Conservation (phyloP, 768 basidiomycete species). For the Trametes sanguinea region DNA sequence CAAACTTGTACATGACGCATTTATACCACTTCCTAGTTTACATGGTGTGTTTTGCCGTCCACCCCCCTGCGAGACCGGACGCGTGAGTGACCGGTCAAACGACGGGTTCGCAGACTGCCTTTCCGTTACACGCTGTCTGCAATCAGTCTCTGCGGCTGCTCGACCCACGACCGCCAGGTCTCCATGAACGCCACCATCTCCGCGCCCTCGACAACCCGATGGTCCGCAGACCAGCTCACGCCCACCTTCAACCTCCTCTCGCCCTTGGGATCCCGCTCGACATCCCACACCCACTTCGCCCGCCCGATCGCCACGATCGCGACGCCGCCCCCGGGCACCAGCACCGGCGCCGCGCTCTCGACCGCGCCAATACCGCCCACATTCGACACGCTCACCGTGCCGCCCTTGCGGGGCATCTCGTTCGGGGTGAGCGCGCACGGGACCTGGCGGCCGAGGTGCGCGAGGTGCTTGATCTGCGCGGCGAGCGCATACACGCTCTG, state of each 20-base stretch:
- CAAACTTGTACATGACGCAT: conserved; percentile 3
- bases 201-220: conserved; percentile 85
- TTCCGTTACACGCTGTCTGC: conserved; percentile 41
- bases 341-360: conserved; percentile 68
- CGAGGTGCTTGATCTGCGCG: conserved; percentile 59
- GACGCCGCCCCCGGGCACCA: conserved; percentile 81
- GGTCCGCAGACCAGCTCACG: conserved; percentile 85
- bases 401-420: conserved; percentile 76
- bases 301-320: conserved; percentile 83
- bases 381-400: conserved; percentile 81
- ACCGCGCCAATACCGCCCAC: conserved; percentile 80
- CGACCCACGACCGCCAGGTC: conserved; percentile 79
- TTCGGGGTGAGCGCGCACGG: conserved; percentile 63
- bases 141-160: conserved; percentile 69
- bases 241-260: conserved; percentile 59
- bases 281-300: conserved; percentile 78
- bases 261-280: conserved; percentile 50
- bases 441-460: conserved; percentile 64
- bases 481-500: conserved; percentile 62
- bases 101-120: too few relatives aligned
- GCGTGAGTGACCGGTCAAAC: too few relatives aligned
- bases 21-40: not conserved
- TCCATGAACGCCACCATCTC: conserved; percentile 89
- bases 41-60: not conserved
- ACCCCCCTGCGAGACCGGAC: not conserved